phyloP scores from a whole-genome alignment of 1,284 basidiomycete species.

The Leccinum huronense region DNA sequence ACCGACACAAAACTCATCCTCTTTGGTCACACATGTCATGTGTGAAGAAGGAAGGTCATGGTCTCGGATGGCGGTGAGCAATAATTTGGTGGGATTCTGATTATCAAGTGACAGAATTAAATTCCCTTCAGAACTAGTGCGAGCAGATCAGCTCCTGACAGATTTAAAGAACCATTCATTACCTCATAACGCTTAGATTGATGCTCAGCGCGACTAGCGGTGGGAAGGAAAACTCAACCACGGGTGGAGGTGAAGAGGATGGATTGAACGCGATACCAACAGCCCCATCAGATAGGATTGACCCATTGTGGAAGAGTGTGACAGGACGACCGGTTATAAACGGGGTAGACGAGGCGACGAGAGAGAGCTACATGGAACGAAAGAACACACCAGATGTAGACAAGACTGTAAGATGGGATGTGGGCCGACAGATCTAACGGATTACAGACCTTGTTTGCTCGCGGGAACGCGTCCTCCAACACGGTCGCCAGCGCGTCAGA shows the following conservation, averaged over 20 bases:
- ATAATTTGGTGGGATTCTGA: conserved; percentile 67
- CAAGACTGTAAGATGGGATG: neutral
- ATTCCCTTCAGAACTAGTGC: conserved; percentile 71
- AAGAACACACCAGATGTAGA: conserved; percentile 7
- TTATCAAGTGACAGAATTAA: conserved; percentile 65
- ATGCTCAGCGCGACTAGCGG: conserved; percentile 54
- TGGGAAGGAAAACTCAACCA: conserved; percentile 45
- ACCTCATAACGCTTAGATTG: conserved; percentile 57
- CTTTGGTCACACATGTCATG: conserved; percentile 41
- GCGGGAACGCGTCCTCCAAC: conserved; percentile 45
- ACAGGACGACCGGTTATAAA: conserved; percentile 82
- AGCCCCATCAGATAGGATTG: conserved; percentile 64
- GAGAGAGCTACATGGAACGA: conserved; percentile 52
- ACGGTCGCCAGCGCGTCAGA: conserved; percentile 61
- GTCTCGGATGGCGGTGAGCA: conserved; percentile 59
- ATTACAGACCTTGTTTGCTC: conserved; percentile 50
- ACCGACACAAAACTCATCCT: conserved; percentile 68
- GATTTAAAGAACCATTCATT: conserved; percentile 27
- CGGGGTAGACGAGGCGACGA: conserved; percentile 77
- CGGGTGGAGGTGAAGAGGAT: conserved; percentile 23
- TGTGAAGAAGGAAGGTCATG: conserved; percentile 35
- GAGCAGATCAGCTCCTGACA: neutral
- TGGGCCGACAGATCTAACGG: conserved; percentile 7
- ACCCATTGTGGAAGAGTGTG: conserved; percentile 66
- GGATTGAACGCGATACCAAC: conserved; percentile 65